These are phyloP conservation scores for Penicillium sp. DNA, from an alignment of 2,329 filamentous ascomycete species.

Conservation along the genomic window DNA sequence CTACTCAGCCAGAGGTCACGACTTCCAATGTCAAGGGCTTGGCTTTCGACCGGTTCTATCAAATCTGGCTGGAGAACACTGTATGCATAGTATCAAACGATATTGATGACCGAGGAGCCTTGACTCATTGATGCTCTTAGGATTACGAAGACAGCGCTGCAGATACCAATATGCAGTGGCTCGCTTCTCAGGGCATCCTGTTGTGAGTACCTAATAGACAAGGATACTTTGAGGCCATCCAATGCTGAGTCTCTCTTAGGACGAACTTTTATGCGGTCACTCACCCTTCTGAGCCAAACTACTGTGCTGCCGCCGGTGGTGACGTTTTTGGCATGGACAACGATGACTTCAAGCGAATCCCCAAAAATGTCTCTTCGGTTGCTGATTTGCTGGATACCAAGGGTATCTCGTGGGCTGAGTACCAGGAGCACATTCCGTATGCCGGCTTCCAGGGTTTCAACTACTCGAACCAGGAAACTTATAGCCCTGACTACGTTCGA, in stretches of 20 bases:
- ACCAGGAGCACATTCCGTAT: constrained; percentile 75
- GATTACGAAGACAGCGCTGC: constrained; percentile 61
- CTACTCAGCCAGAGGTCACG: constrained; percentile 58
- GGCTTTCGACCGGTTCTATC: constrained; percentile 67
- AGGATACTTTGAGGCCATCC: not conserved
- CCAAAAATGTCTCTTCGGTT: constrained; percentile 61
- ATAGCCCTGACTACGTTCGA: constrained; percentile 71
- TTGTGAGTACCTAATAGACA: constrained; percentile 35
- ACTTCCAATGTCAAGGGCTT: constrained; percentile 65
- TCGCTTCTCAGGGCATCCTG: constrained; percentile 52
- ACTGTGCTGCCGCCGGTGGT: constrained; percentile 63
- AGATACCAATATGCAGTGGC: constrained; percentile 46
- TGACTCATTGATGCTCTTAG: constrained; percentile 13
- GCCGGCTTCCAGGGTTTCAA: constrained; percentile 64
- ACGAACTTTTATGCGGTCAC: constrained; percentile 60
- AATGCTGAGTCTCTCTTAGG: constrained; percentile 2
- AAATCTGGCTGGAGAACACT: constrained; percentile 76
- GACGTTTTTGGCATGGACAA: constrained; percentile 71
- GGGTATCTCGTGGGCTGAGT: constrained; percentile 65
- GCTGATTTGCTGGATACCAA: constrained; percentile 65
- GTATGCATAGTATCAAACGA: constrained; percentile 33
- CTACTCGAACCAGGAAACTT: constrained; percentile 62
- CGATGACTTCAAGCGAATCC: constrained; percentile 59
- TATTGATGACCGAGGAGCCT: not conserved
- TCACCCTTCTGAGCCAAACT: constrained; percentile 74